Evolutionary conservation across 2,329 filamentous ascomycete species (phyloP), one percentile per base, ranked within the genome.

Genomic region (Colletotrichum sp.): DNA sequence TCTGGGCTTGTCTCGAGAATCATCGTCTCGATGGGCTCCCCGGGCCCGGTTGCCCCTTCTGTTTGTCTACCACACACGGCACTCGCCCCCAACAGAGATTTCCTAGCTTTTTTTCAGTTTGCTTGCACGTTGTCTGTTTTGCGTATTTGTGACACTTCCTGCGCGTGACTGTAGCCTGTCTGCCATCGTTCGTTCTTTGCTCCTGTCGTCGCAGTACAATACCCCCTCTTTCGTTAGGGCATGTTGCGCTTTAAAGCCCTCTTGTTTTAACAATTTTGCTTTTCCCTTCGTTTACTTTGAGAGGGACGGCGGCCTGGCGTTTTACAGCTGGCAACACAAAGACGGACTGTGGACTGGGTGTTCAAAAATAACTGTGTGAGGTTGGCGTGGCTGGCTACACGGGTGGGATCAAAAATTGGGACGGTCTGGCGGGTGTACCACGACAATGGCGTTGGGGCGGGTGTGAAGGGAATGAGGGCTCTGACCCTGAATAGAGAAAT

Each of bases 31-130:
- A 76, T 76, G 73, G 64, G 59, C 73, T 68, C 69, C 59, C 55
- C 30, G 70, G 34, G 44, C 44, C 74, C 59, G 64, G 49, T 34
- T 73, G 74, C 63, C 49, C 65, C 70, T 76, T 76, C 70, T 69
- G 52, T 76, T 74, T 60, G 74, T 74, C 74, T 74, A 76, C 59
- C 68, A 52, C 70, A 69, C 74, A 60, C 57, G 74, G 74, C 59
- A 59, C 65, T 62, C 32, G 68, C 44, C 64, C 71, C 70, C 74
- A 76, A 76, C 74, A 76, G 70, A 76, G 70, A 76, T 76, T 76
- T 76, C 74, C 74, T 74, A 76, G 65, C 64, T 74, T 28, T 49
- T 69, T 69, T 69, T 72, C 71, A 59, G 70, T 74, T 69, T 74
- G 70, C 74, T 74, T 69, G 64, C 60, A n/a, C 65, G 18, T 72